Evolutionary conservation across 768 basidiomycete genomes (phyloP).

Genomic region (Postia placenta): DNA sequence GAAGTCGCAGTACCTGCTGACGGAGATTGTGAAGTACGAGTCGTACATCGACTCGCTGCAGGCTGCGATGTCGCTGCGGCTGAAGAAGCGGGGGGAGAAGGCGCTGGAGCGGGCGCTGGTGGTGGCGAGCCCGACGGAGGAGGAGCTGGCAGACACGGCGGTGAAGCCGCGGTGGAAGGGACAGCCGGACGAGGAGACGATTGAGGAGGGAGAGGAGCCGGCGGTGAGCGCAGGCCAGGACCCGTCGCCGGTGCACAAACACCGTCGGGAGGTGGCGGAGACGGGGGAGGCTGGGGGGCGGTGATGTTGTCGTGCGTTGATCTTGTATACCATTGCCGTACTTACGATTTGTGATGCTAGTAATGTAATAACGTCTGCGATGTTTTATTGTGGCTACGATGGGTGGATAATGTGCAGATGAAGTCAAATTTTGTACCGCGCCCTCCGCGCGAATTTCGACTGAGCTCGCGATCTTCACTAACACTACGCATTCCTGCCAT

Average conservation of each 20-base stretch:
- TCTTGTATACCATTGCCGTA: constrained; percentile 2
- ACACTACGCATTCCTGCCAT: too few relatives aligned
- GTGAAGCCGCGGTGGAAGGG: constrained; percentile 34
- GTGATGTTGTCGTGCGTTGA: constrained; percentile 2
- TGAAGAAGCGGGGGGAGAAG: constrained; percentile 90
- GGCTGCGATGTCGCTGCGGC: constrained; percentile 72
- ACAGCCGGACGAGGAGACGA: constrained; percentile 37
- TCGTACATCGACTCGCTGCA: constrained; percentile 90
- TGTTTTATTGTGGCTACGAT: too few relatives aligned
- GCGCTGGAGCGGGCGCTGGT: constrained; percentile 56
- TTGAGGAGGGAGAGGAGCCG: constrained; percentile 41
- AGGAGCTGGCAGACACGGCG: constrained; percentile 20
- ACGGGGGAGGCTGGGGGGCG: constrained; percentile 19
- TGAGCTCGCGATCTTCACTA: too few relatives aligned
- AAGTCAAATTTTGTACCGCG: too few relatives aligned
- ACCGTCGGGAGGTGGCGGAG: constrained; percentile 41
- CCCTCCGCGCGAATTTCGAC: too few relatives aligned
- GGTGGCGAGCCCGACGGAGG: constrained; percentile 27
- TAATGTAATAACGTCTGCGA: too few relatives aligned
- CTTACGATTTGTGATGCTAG: constrained; percentile 16
- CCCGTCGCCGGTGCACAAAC: constrained; percentile 17
- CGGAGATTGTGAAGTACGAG: constrained; percentile 94
- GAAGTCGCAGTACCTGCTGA: constrained; percentile 81
- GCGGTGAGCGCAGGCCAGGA: constrained; percentile 17
- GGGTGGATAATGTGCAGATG: too few relatives aligned